phyloP scores from a whole-genome alignment of 164 flowering plant genomes.

The Saururus chinensis region DNA sequence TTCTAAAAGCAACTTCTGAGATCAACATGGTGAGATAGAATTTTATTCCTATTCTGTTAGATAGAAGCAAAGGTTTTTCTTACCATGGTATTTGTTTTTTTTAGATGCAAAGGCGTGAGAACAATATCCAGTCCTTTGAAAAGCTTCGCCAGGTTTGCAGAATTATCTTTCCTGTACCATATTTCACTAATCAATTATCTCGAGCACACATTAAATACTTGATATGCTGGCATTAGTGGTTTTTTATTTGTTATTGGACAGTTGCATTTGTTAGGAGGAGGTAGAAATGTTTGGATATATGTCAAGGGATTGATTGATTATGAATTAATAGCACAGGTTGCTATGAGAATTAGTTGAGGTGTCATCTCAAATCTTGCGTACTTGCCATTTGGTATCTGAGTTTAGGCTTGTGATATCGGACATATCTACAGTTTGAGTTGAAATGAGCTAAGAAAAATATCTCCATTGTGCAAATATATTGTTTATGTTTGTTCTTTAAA shows the following conservation, averaged over 20 bases:
- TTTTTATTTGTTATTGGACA: not conserved
- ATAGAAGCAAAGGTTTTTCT: no score
- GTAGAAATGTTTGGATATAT: not conserved
- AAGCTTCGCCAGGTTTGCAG: constrained; percentile 87
- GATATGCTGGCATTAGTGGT: not conserved
- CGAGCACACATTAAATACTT: no score
- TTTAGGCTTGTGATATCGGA: no score
- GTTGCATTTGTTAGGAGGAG: not conserved
- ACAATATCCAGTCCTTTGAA: constrained; percentile 97
- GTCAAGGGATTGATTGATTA: not conserved
- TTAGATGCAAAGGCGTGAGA: constrained; percentile 98
- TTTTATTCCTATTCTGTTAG: no score
- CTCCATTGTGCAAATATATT: no score
- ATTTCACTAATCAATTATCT: not conserved
- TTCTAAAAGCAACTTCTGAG: not conserved
- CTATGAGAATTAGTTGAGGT: not conserved
- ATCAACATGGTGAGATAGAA: not conserved
- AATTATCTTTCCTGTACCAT: not conserved
- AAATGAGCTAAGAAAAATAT: no score
- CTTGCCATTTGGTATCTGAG: not conserved
- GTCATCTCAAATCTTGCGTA: not conserved
- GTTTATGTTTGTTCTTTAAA: no score
- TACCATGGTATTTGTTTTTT: no score
- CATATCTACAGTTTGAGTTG: no score
- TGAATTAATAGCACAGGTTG: not conserved